Evolutionary conservation across 352 stramenopile species (phyloP).

Genomic region (Pythium guiyangense): DNA sequence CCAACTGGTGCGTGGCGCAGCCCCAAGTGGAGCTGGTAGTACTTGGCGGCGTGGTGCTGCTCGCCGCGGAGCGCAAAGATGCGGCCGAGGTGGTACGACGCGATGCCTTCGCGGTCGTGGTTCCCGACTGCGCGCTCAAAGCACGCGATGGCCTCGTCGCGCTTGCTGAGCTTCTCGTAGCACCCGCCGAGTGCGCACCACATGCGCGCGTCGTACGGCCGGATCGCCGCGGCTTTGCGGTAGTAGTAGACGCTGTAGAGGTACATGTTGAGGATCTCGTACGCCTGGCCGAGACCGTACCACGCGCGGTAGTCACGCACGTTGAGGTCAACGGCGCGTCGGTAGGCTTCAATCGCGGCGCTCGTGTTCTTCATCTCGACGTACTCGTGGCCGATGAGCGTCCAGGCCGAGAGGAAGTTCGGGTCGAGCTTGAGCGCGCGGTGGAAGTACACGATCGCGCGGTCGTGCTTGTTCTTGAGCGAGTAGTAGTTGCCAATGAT

Average conservation of each 20-base stretch:
- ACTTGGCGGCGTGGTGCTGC: conserved; percentile 60
- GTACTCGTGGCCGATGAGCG: conserved; percentile 98
- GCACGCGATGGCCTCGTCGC: conserved; percentile 63
- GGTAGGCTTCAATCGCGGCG: conserved; percentile 95
- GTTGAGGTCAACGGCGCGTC: conserved; percentile 92
- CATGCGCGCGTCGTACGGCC: conserved; percentile 96
- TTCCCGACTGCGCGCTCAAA: conserved; percentile 75
- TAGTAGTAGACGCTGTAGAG: conserved; percentile 99
- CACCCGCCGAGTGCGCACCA: conserved; percentile 94
- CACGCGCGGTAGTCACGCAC: conserved; percentile 95
- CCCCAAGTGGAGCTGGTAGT: conserved; percentile 66
- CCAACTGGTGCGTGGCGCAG: conserved; percentile 25
- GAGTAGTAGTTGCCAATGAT: conserved; percentile 93
- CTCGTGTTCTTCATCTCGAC: conserved; percentile 98
- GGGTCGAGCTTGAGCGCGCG: conserved; percentile 93
- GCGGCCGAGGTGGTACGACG: conserved; percentile 62
- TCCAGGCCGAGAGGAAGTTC: conserved; percentile 96
- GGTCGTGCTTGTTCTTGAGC: conserved; percentile 93
- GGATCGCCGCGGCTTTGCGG: conserved; percentile 92
- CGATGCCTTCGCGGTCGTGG: conserved; percentile 68
- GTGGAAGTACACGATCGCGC: conserved; percentile 97
- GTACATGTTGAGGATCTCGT: conserved; percentile 98
- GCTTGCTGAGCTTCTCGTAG: conserved; percentile 73
- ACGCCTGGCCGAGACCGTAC: conserved; percentile 98
- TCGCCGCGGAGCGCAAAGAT: conserved; percentile 45